These are phyloP conservation scores for Durusdinium trenchii DNA, from an alignment of 73 alveolate genomes.

Conservation along the genomic window DNA sequence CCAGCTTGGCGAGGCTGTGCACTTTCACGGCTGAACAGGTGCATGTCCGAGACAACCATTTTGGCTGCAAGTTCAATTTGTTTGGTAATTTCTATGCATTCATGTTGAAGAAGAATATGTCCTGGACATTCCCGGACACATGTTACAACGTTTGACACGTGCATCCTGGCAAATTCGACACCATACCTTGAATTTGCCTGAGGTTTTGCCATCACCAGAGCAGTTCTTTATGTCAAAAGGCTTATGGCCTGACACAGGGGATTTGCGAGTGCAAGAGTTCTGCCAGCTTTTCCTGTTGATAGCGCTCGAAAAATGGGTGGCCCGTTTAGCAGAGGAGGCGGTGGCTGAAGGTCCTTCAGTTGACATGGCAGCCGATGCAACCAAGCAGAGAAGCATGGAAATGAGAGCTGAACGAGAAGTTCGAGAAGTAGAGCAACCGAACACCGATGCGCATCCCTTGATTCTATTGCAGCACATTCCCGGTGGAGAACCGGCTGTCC, in stretches of 20 bases:
- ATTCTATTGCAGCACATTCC: conserved; percentile 60
- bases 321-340: conserved; percentile 60
- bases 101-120: neutral
- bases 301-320: conserved; percentile 65
- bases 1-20: conserved; percentile 46
- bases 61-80: neutral
- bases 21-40: conserved; percentile 55
- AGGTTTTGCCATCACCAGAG: conserved; percentile 76
- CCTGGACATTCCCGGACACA: too few species aligned
- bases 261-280: neutral
- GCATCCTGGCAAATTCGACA: neutral
- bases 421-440: neutral
- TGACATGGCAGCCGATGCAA: conserved; percentile 19
- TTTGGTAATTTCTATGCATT: neutral
- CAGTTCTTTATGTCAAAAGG: conserved; percentile 41
- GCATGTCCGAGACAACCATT: neutral
- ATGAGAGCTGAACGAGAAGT: neutral
- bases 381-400: too few species aligned
- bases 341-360: conserved; percentile 49
- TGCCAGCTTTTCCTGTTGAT: conserved; percentile 18
- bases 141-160: too few species aligned
- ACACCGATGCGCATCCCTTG: conserved; percentile 37
- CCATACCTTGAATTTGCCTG: neutral
- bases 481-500: conserved; percentile 60
- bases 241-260: conserved; percentile 60